Evolutionary conservation across 768 basidiomycete genomes (phyloP), one percentile per base, ranked within the genome.

Genomic region (Russula ochroleuca): DNA sequence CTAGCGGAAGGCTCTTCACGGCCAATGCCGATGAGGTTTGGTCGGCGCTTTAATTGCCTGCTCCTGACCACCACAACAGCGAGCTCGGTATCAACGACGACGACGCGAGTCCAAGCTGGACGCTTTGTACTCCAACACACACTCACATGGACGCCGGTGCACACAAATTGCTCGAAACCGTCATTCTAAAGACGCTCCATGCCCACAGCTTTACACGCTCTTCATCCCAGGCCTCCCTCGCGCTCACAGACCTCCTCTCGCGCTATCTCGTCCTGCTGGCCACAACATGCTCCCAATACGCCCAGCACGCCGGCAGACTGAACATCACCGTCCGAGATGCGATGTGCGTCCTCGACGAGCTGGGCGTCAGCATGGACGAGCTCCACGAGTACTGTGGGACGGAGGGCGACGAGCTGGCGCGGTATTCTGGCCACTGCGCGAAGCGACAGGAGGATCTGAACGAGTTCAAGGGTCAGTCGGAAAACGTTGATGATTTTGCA

Each of bases 201-300:
- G 86, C 89, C 0, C 84, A 92, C 67, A 80, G 80, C 65, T 93
- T 94, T 75, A 84, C 87, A 41, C 82, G 88, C 56, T 81, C 90
- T 0, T 93, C 92, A 3, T 75, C 84, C 1, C 86, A 88, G 70
- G 89, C 92, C 3, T 79, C 85, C 11, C 75, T 82, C 28, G 81
- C 87, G 19, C 79, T 93, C 52, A 87, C 88, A 14, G 90, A 88
- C 74, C 78, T 92, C 66, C 81, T 93, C 67, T 80, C 87, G 41
- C 85, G 88, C 60, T 93, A 92, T 73, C 77, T 92, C 61, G 68
- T 81, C 11, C 78, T 92, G 28, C 77, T 92, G 21, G 76, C 87
- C 1, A 77, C 82, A 1, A 84, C 88, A 8, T 86, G 85, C 70
- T 85, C 85, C 23, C 84, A 83, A 70, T 89, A 88, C 70, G 85